A percentile compares a stretch with the other conserved stretches of the same genome.
These are phyloP conservation scores for Penicillium sp. DNA, from an alignment of 2,329 filamentous ascomycete species.

Conservation along the genomic window DNA sequence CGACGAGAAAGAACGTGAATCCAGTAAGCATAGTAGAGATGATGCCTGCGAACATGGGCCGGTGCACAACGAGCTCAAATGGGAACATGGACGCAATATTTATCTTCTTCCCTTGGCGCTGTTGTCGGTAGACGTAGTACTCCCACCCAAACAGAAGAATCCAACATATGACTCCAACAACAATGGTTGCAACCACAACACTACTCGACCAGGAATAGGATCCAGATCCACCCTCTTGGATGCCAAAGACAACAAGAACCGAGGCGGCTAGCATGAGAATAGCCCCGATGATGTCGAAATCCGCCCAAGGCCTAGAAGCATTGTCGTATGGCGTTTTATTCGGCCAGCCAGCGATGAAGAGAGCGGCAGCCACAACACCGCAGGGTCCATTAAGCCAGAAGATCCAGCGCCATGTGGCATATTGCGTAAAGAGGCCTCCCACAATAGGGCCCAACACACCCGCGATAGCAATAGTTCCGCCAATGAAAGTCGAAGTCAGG, in stretches of 20 bases:
- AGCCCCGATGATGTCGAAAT: background rate
- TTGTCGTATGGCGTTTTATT: background rate
- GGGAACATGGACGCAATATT: slow-evolving; percentile 2
- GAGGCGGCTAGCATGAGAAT: slow-evolving; percentile 1
- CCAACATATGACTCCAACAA: background rate
- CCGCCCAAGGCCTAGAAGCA: background rate
- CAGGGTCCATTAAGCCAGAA: slow-evolving; percentile 15
- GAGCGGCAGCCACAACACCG: background rate
- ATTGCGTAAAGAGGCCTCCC: slow-evolving; percentile 18
- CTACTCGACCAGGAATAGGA: slow-evolving; percentile 2
- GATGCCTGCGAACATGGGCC: slow-evolving; percentile 1
- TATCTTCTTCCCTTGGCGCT: background rate
- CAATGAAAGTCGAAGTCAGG: background rate
- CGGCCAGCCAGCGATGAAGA: background rate
- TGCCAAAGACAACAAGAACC: background rate
- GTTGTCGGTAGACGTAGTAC: background rate
- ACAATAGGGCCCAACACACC: slow-evolving; percentile 15
- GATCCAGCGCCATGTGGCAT: slow-evolving; percentile 18
- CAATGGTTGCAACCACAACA: background rate
- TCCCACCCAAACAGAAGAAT: background rate
- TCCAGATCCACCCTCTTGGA: slow-evolving; percentile 2
- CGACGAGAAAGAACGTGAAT: background rate
- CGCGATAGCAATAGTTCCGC: background rate
- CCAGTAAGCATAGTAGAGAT: slow-evolving; percentile 1
- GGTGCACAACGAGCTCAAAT: slow-evolving; percentile 6